Conservation (phyloP, 2,329 filamentous ascomycete species). For the Onygena corvina region DNA sequence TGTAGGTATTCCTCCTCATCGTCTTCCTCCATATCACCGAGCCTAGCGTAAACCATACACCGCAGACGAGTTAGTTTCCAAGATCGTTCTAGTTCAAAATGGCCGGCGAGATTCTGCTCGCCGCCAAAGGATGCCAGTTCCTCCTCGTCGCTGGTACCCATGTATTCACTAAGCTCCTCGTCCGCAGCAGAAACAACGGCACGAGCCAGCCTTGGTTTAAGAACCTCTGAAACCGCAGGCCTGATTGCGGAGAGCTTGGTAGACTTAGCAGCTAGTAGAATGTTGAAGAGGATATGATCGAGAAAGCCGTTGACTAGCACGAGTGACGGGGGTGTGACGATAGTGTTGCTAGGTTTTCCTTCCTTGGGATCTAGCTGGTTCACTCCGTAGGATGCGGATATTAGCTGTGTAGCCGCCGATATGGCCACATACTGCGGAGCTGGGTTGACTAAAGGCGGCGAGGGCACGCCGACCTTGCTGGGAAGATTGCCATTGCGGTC, state of each 20-base stretch:
- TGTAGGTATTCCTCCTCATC: conserved; percentile 85
- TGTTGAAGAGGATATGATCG: conserved; percentile 83
- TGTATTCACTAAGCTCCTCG: conserved; percentile 75
- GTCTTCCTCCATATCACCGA: conserved; percentile 95
- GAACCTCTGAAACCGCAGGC: conserved; percentile 70
- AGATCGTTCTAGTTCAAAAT: conserved; percentile 82
- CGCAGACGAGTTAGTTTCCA: conserved; percentile 89
- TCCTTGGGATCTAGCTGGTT: conserved; percentile 54
- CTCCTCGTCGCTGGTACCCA: conserved; percentile 67
- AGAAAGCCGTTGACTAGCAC: conserved; percentile 80
- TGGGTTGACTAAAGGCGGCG: conserved; percentile 61
- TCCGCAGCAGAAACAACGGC: conserved; percentile 74
- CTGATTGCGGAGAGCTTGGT: conserved; percentile 63
- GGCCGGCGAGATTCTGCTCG: conserved; percentile 39
- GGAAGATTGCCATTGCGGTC: conserved; percentile 23
- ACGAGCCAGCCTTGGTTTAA: conserved; percentile 78
- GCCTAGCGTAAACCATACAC: conserved; percentile 95
- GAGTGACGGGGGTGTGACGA: conserved; percentile 62
- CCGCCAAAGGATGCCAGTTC: conserved; percentile 49
- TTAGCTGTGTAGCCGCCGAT: conserved; percentile 78
- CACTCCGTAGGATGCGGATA: conserved; percentile 75
- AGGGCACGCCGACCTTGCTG: conserved; percentile 37
- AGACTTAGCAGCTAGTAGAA: conserved; percentile 67
- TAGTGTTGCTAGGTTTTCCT: conserved; percentile 56
- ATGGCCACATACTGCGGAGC: conserved; percentile 76